Percentiles rank a stretch among this genome's conserved stretches.
Evolutionary conservation across 2,329 filamentous ascomycete species (phyloP).

Genomic region (Pseudogymnoascus sp.): DNA sequence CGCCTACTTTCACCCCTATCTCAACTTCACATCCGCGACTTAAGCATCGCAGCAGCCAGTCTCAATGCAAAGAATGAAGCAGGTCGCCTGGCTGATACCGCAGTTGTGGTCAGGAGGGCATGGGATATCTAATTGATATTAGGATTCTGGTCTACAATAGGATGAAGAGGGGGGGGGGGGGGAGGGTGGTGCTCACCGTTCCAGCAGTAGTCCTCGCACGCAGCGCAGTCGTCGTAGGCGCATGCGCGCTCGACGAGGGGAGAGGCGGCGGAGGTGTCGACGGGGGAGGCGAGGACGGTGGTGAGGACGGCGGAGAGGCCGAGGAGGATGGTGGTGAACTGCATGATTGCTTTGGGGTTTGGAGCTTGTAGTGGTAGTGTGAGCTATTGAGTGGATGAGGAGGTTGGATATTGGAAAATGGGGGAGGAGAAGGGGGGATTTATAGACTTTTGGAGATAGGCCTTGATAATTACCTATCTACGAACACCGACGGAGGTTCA

Average conservation of each 20-base stretch:
- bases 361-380: neutral
- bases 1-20: neutral
- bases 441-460: neutral
- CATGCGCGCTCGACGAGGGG: neutral
- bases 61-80: neutral
- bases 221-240: neutral
- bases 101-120: neutral
- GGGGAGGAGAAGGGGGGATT: neutral
- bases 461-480: neutral
- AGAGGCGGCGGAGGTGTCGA: neutral
- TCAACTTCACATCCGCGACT: neutral
- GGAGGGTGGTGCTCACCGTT: neutral
- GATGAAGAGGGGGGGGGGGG: neutral
- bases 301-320: neutral
- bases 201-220: neutral
- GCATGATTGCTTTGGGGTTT: neutral
- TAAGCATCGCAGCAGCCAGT: neutral
- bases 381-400: neutral
- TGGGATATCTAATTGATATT: neutral
- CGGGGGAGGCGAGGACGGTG: neutral
- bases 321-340: neutral
- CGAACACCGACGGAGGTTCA: neutral
- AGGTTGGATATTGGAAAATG: neutral
- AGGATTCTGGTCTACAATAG: neutral
- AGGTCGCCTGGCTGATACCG: neutral